These are phyloP conservation scores for Inonotus obliquus DNA, from an alignment of 1,284 basidiomycete species.

Conservation along the genomic window DNA sequence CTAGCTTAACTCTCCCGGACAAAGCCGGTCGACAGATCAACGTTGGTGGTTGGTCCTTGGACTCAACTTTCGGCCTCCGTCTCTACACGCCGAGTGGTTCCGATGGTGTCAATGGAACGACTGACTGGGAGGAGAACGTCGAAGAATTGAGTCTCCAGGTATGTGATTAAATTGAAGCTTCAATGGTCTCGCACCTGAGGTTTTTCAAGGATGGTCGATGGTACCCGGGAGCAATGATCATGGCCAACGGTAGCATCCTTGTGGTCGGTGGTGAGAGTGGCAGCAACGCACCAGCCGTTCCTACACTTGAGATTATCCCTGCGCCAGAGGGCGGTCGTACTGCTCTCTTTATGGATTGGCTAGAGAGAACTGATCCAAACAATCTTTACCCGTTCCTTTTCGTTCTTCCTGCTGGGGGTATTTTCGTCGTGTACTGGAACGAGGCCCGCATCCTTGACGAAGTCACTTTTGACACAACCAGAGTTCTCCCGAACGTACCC, in stretches of 20 bases:
- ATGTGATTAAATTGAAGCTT: background rate
- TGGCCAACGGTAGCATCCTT: constrained; percentile 66
- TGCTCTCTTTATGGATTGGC: constrained; percentile 38
- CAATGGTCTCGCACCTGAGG: background rate
- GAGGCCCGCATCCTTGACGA: constrained; percentile 73
- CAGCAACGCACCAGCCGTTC: constrained; percentile 59
- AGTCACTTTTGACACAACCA: constrained; percentile 54
- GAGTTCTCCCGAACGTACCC: constrained; percentile 64
- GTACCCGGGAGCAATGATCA: constrained; percentile 64
- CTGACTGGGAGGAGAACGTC: constrained; percentile 64
- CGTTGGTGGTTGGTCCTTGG: constrained; percentile 61
- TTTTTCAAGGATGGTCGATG: constrained; percentile 52
- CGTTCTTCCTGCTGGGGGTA: constrained; percentile 56
- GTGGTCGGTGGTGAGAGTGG: constrained; percentile 71
- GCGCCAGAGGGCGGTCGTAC: constrained; percentile 40
- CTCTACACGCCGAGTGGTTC: constrained; percentile 57
- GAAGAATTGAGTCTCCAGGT: constrained; percentile 46
- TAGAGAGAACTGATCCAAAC: constrained; percentile 63
- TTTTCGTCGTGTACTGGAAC: constrained; percentile 74
- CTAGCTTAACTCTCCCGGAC: constrained; percentile 66
- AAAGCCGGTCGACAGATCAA: constrained; percentile 64
- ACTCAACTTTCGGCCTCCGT: constrained; percentile 64
- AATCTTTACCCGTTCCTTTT: constrained; percentile 76
- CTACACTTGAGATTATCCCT: constrained; percentile 59
- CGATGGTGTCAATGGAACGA: constrained; percentile 56